phyloP scores from a whole-genome alignment of 768 basidiomycete genomes.

The Leucogyrophana mollusca region DNA sequence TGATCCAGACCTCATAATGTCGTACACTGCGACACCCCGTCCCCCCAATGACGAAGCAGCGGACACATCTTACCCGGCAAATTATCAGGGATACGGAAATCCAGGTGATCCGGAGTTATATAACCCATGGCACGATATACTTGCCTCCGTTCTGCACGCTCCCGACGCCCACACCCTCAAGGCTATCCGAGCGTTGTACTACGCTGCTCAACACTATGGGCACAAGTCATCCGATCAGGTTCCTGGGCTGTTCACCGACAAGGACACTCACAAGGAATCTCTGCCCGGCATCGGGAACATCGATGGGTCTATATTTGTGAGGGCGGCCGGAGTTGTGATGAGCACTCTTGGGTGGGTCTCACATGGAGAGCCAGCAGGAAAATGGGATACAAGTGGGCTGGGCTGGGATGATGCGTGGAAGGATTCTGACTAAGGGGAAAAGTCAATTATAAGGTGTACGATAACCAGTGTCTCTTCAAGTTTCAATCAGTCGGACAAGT shows the following conservation, averaged over 20 bases:
- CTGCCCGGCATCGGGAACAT: constrained; percentile 40
- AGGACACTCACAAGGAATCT: constrained; percentile 39
- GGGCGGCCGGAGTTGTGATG: constrained; percentile 57
- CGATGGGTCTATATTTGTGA: constrained; percentile 57
- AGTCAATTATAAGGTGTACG: no score
- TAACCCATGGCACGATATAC: constrained; percentile 54
- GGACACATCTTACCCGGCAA: constrained; percentile 5
- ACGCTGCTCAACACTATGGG: constrained; percentile 49
- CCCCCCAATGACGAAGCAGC: constrained; percentile 27
- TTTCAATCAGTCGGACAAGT: no score
- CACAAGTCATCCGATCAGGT: constrained; percentile 36
- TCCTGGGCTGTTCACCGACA: constrained; percentile 40
- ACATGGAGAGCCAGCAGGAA: constrained; percentile 46
- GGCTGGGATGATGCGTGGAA: constrained; percentile 66
- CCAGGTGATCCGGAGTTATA: constrained; percentile 34
- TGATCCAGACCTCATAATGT: constrained; percentile 45
- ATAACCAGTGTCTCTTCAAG: no score
- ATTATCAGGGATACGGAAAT: constrained; percentile 31
- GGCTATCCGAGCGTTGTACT: constrained; percentile 45
- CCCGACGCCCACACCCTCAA: constrained; percentile 55
- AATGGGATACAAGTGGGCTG: constrained; percentile 57
- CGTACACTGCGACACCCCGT: constrained; percentile 39
- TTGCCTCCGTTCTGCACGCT: constrained; percentile 44
- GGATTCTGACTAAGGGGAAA: constrained; percentile 21
- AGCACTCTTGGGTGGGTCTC: constrained; percentile 55